Base-by-base conservation (phyloP, 2,329 filamentous ascomycete genomes). In the Calonectria leucothoes region DNA sequence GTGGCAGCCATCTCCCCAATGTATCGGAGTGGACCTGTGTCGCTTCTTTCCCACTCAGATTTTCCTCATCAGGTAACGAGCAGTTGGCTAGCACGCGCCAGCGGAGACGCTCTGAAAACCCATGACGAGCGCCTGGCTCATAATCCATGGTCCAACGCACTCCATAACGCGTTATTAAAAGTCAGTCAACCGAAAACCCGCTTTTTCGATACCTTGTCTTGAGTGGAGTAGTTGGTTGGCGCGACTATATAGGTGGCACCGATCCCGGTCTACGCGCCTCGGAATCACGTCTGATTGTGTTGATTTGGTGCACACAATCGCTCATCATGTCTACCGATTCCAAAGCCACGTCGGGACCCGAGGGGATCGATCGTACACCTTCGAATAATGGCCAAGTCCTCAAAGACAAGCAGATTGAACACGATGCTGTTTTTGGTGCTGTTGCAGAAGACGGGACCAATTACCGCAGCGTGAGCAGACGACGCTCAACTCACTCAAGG, bases 401-500 rank as follows among this genome's bases (percentile, higher is more conserved):
- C 6, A 35, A 59, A 23, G 55, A 59, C 23, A 39, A 39, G 23
- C 14, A 37, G 11, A 37, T 59, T 25, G 55, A 59, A 15, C 55
- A 59, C 33, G 55, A 59, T 59, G 55, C 55, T 6, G 55, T 59
- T 23, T 59, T 59, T 27, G 55, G 55, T 3, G 55, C 33, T 23
- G 23, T 39, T 11, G 17, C 55, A 20, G 55, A 59, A 59, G 55
- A 59, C 11, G 55, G 55, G 20, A 37, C 55, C 17, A 59, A 39
- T 59, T 59, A 59, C 52, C 52, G 52, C 52, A 59, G 31, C 14
- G 79, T 81, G 33, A 23, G 52, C 17, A 25, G n/a, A 20, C 11
- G 20, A n/a, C 27, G 5, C 37, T 59, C 4, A 25, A 59, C 31
- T 37, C 2, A 12, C 37, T 37, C 1, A 27, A 59, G 15, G n/a